phyloP scores from a whole-genome alignment of 345 rosid genomes.

The Eucalyptus marginata region DNA sequence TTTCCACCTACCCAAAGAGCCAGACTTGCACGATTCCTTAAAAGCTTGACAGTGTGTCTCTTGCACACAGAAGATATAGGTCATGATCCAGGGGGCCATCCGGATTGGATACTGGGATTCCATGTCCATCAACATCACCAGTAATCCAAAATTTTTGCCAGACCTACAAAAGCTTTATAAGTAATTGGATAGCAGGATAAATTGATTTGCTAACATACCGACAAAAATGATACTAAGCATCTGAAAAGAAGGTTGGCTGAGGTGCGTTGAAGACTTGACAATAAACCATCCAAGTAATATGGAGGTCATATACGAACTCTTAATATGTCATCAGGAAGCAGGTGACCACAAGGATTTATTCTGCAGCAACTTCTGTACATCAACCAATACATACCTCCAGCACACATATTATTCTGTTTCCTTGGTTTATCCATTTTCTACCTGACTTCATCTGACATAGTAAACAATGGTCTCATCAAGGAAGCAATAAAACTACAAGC shows the following conservation, averaged over 20 bases:
- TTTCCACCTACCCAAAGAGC: constrained; percentile 99
- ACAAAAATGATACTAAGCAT: background rate
- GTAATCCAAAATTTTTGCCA: constrained; percentile 99
- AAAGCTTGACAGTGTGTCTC: constrained; percentile 94
- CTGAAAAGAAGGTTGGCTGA: background rate
- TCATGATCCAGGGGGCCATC: constrained; percentile 86
- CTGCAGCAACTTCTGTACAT: fast-evolving
- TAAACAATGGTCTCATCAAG: background rate
- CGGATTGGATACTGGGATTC: constrained; percentile 82
- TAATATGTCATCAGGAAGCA: background rate
- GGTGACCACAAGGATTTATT: background rate
- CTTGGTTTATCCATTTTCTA: background rate
- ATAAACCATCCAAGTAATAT: background rate
- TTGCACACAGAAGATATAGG: constrained; percentile 74
- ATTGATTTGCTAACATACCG: background rate
- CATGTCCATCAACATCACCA: constrained; percentile 98
- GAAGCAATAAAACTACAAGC: background rate
- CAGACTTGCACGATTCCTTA: constrained; percentile 86
- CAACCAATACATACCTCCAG: background rate
- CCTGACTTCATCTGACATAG: background rate
- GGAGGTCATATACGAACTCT: background rate
- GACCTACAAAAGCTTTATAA: constrained; percentile 31
- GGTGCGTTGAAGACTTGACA: background rate
- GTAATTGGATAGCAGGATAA: background rate
- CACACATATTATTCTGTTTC: background rate